Evolutionary conservation across 768 basidiomycete species (phyloP).

Genomic region (Lentinula sp.): DNA sequence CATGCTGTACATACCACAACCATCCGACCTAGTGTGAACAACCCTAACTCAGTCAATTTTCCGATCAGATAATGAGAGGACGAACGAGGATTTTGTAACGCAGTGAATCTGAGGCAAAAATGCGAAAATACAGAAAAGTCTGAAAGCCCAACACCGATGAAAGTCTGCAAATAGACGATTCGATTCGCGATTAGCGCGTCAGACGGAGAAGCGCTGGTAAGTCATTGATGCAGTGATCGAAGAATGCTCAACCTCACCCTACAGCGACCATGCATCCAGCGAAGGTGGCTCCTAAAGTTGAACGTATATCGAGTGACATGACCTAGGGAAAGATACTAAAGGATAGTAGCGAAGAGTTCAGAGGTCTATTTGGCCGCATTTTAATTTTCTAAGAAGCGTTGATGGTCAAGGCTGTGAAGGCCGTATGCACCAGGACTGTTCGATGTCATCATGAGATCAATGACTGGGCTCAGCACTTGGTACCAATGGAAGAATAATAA

Average conservation of each 20-base stretch:
- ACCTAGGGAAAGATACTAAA: neutral
- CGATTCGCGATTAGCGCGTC: neutral
- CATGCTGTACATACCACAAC: neutral
- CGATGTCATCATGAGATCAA: neutral
- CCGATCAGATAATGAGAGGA: neutral
- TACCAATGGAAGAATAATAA: neutral
- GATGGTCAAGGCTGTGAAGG: too few species aligned
- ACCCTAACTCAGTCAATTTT: neutral
- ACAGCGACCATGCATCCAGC: constrained; percentile 9
- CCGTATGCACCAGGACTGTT: neutral
- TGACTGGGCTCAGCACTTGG: neutral
- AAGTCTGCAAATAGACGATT: neutral
- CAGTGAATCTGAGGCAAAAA: constrained; percentile 7
- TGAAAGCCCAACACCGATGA: constrained; percentile 11
- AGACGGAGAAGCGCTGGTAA: neutral
- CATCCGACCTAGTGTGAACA: neutral
- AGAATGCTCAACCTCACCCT: neutral
- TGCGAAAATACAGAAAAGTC: constrained; percentile 11
- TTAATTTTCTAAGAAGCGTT: too few species aligned
- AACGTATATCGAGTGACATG: constrained; percentile 4
- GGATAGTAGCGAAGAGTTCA: neutral
- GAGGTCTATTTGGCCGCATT: too few species aligned
- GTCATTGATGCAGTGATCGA: neutral
- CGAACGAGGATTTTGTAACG: constrained; percentile 9
- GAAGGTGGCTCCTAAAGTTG: constrained; percentile 7